Percentiles rank a stretch among this genome's conserved stretches.
Conservation (phyloP, 768 basidiomycete species). For the Mycena amicta region DNA sequence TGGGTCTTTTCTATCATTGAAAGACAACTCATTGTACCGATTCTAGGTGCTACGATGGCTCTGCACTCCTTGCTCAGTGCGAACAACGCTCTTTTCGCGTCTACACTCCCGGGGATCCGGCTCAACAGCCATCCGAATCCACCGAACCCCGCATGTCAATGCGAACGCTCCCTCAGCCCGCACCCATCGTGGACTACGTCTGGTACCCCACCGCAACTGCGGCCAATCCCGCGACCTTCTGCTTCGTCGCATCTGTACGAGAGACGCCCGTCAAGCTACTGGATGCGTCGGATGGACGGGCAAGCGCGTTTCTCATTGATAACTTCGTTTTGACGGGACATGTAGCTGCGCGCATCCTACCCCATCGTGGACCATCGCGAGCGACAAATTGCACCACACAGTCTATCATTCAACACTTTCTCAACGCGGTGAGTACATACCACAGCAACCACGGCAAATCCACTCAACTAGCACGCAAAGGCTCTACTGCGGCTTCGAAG, state of each 20-base stretch:
- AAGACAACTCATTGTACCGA: neutral
- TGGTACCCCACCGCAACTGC: conserved; percentile 85
- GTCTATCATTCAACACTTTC: conserved; percentile 73
- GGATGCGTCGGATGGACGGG: conserved; percentile 77
- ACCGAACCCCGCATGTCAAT: too few relatives aligned
- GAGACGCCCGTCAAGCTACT: conserved; percentile 86
- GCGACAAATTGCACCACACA: conserved; percentile 84
- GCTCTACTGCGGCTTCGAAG: conserved; percentile 85
- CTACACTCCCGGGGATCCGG: neutral
- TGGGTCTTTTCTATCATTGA: neutral
- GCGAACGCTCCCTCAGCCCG: conserved; percentile 59
- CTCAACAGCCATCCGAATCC: too few relatives aligned
- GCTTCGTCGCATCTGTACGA: conserved; percentile 81
- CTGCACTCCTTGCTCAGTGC: neutral
- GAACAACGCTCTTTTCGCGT: neutral
- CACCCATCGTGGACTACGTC: conserved; percentile 73
- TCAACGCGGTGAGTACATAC: conserved; percentile 59
- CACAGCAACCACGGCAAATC: neutral
- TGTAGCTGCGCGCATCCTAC: conserved; percentile 88
- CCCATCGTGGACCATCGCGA: conserved; percentile 93
- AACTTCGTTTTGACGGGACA: neutral
- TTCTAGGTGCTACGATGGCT: neutral
- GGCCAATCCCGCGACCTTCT: conserved; percentile 64
- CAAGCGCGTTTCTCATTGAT: conserved; percentile 34
- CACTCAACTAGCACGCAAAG: conserved; percentile 37